A percentile compares a stretch with the other conserved stretches of the same genome.
phyloP scores from a whole-genome alignment of 208 protist genomes.

The Acanthamoeba polyphaga region DNA sequence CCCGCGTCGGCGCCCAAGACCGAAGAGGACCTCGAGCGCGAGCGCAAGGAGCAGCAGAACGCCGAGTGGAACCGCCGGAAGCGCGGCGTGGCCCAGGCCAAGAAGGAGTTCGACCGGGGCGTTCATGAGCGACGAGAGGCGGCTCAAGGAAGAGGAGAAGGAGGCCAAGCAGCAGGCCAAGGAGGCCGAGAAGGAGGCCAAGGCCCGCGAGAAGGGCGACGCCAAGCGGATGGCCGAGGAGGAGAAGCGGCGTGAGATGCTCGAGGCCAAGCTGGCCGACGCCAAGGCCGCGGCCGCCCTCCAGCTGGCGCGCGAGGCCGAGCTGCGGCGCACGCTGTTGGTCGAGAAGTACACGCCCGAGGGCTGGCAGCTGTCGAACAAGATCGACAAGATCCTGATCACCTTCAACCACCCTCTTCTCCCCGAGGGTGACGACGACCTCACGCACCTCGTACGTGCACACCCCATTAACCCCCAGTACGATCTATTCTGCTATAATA shows the following conservation, averaged over 20 bases:
- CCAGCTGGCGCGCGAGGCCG: constrained; percentile 1
- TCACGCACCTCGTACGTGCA: constrained; percentile 13
- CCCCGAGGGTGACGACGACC: constrained; percentile 7
- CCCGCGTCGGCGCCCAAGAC: constrained; percentile 67
- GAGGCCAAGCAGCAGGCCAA: constrained; percentile 59
- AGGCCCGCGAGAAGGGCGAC: not conserved
- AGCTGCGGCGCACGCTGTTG: constrained; percentile 53
- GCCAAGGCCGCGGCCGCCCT: constrained; percentile 58
- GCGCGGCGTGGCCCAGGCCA: constrained; percentile 23
- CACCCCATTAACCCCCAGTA: not conserved
- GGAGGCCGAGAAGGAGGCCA: constrained; percentile 68
- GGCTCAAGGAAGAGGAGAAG: constrained; percentile 47
- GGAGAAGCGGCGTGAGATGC: constrained; percentile 19
- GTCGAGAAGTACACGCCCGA: constrained; percentile 67
- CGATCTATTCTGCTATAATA: not conserved
- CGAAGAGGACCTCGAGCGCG: constrained; percentile 64
- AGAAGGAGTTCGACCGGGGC: constrained; percentile 54
- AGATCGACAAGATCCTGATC: constrained; percentile 59
- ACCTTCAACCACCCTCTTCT: constrained; percentile 76
- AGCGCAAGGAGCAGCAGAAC: constrained; percentile 63
- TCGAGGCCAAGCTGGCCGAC: constrained; percentile 59
- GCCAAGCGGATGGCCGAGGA: not conserved
- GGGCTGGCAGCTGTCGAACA: constrained; percentile 59
- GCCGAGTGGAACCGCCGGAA: constrained; percentile 49
- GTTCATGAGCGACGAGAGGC: constrained; percentile 72